These are phyloP conservation scores for Pythium brachiatum DNA, from an alignment of 352 stramenopile species.

Conservation along the genomic window DNA sequence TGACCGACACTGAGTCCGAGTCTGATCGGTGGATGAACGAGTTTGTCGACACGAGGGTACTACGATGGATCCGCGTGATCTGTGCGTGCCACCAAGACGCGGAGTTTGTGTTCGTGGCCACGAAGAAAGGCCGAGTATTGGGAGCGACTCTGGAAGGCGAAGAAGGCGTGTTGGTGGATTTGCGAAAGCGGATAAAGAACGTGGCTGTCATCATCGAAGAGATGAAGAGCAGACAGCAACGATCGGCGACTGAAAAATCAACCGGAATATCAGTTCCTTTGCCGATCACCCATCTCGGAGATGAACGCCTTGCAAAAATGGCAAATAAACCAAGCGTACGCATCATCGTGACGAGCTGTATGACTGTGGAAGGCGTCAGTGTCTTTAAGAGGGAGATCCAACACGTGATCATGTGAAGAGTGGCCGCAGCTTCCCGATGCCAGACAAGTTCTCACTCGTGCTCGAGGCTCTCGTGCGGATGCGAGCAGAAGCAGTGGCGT, in stretches of 20 bases:
- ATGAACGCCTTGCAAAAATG: background rate
- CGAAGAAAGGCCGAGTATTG: conserved; percentile 1
- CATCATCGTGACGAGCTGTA: background rate
- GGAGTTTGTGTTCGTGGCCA: conserved; percentile 20
- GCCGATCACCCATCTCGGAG: background rate
- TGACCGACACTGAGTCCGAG: background rate
- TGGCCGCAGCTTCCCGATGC: background rate
- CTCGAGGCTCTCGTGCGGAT: background rate
- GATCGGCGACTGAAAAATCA: no score
- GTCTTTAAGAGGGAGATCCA: background rate
- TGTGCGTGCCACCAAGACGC: conserved; percentile 4
- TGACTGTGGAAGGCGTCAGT: background rate
- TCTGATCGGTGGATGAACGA: background rate
- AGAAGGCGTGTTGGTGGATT: background rate
- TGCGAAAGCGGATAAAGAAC: background rate
- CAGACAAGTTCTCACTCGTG: conserved; percentile 2
- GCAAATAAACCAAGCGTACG: background rate
- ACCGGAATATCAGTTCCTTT: no score
- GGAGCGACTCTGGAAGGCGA: background rate
- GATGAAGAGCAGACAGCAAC: background rate
- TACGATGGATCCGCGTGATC: conserved; percentile 14
- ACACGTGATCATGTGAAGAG: background rate
- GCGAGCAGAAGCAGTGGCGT: background rate
- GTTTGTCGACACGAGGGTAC: conserved; percentile 1
- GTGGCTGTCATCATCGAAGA: background rate